These are phyloP conservation scores for Xylaria scruposa DNA, from an alignment of 495 filamentous ascomycete genomes.

Conservation along the genomic window DNA sequence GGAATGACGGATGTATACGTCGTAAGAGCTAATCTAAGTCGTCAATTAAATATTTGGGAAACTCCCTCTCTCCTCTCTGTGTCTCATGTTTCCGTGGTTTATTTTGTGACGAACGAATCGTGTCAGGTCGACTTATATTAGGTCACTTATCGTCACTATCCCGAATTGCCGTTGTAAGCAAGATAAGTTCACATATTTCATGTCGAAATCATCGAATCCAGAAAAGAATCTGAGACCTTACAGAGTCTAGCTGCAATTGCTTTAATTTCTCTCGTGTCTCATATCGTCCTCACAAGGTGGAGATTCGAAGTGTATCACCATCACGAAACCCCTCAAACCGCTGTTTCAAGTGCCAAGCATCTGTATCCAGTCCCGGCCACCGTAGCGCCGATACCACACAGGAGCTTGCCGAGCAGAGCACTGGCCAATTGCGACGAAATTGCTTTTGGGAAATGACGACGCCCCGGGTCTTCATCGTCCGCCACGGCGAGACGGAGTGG, in stretches of 20 bases:
- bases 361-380: not conserved
- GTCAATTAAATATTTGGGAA: constrained; percentile 7
- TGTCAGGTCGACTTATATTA: no score
- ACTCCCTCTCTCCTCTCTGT: not conserved
- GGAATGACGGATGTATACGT: not conserved
- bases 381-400: not conserved
- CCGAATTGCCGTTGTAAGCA: no score
- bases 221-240: not conserved
- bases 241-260: not conserved
- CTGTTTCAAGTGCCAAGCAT: constrained; percentile 7
- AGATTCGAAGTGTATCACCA: constrained; percentile 19
- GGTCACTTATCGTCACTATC: no score
- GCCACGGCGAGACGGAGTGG: constrained; percentile 97
- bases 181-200: no score
- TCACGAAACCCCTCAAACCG: constrained; percentile 4
- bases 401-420: not conserved
- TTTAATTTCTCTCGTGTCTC: not conserved
- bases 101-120: not conserved
- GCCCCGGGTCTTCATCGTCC: constrained; percentile 89
- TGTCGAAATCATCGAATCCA: no score
- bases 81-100: not conserved
- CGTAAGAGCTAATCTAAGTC: not conserved
- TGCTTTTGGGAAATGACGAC: constrained; percentile 50
- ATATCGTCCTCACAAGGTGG: not conserved
- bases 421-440: not conserved